Conservation (phyloP, 352 stramenopile genomes). For the Phytophthora agathidicida region DNA sequence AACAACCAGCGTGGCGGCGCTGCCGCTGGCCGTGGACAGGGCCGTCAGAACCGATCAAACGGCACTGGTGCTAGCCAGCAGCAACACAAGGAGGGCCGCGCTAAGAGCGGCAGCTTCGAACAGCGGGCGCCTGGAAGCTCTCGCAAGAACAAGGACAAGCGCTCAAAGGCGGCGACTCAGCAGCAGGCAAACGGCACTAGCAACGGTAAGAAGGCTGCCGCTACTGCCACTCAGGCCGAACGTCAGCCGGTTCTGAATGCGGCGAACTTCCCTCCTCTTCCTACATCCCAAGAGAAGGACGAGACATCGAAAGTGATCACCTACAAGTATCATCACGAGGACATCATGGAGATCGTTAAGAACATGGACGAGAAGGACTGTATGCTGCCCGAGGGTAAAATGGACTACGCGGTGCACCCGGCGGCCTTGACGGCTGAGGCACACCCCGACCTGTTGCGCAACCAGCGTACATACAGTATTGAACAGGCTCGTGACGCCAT, state of each 20-base stretch:
- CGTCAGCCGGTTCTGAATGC: slow-evolving; percentile 82
- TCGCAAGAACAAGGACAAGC: slow-evolving; percentile 75
- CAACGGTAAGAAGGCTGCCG: slow-evolving; percentile 38
- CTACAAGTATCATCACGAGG: slow-evolving; percentile 85
- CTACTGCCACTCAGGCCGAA: slow-evolving; percentile 36
- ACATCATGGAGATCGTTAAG: slow-evolving; percentile 93
- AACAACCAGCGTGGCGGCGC: slow-evolving; percentile 37
- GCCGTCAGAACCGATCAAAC: slow-evolving; percentile 44
- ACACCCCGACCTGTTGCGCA: slow-evolving; percentile 88
- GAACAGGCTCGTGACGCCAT: slow-evolving; percentile 91
- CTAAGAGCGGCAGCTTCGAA: slow-evolving; percentile 67
- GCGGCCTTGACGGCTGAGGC: slow-evolving; percentile 76
- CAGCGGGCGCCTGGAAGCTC: slow-evolving; percentile 39
- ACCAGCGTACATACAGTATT: slow-evolving; percentile 93
- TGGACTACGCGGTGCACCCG: slow-evolving; percentile 85
- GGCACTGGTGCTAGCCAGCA: slow-evolving; percentile 31
- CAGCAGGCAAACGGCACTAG: slow-evolving; percentile 34
- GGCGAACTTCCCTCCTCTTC: slow-evolving; percentile 84
- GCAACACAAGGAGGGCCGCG: slow-evolving; percentile 44
- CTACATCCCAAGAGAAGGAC: slow-evolving; percentile 44
- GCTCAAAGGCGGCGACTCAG: slow-evolving; percentile 46
- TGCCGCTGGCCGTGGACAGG: slow-evolving; percentile 31
- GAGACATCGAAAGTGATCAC: slow-evolving; percentile 55
- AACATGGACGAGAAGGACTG: slow-evolving; percentile 91
- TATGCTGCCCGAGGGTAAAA: slow-evolving; percentile 69